Evolutionary conservation across 2,329 filamentous ascomycete species (phyloP).

Genomic region (Didymella exigua): DNA sequence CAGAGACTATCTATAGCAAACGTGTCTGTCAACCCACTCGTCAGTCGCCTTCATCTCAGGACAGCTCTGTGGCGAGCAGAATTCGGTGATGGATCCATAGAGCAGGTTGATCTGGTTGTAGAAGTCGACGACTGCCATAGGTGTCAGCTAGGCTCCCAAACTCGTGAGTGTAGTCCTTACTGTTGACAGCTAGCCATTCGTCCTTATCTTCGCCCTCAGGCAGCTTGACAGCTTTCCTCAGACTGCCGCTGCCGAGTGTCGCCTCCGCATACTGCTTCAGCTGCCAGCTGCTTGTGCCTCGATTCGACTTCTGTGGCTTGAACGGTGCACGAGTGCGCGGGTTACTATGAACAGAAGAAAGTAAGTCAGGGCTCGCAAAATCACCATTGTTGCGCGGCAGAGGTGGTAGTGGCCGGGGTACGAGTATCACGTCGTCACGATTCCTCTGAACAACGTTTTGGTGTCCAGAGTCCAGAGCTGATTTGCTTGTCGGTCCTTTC

Average conservation of each 20-base stretch:
- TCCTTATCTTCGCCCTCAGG: slow-evolving; percentile 97
- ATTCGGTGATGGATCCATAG: slow-evolving; percentile 98
- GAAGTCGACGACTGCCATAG: slow-evolving; percentile 90
- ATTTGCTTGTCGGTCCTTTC: slow-evolving; percentile 2
- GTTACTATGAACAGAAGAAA: slow-evolving; percentile 64
- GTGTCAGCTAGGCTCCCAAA: slow-evolving; percentile 15
- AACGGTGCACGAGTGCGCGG: slow-evolving; percentile 89
- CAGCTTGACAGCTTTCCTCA: slow-evolving; percentile 94
- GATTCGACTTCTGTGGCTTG: slow-evolving; percentile 81
- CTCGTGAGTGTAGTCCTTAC: slow-evolving; percentile 56
- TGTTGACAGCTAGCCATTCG: slow-evolving; percentile 97
- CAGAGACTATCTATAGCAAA: neutral
- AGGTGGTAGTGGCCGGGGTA: slow-evolving; percentile 9
- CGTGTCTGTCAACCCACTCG: slow-evolving; percentile 65
- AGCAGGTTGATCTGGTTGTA: slow-evolving; percentile 99
- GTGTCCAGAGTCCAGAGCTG: slow-evolving; percentile 21
- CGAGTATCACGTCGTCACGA: slow-evolving; percentile 15
- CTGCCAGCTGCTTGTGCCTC: slow-evolving; percentile 90
- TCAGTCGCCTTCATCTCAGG: slow-evolving; percentile 99
- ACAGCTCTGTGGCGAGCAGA: slow-evolving; percentile 95
- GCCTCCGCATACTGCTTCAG: slow-evolving; percentile 97
- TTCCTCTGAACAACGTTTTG: slow-evolving; percentile 5
- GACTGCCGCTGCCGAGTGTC: slow-evolving; percentile 89
- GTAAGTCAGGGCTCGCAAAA: slow-evolving; percentile 41
- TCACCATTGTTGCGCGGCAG: slow-evolving; percentile 22